These are phyloP conservation scores for Acanthamoeba culbertsoni DNA, from an alignment of 208 protist species.

Conservation along the genomic window DNA sequence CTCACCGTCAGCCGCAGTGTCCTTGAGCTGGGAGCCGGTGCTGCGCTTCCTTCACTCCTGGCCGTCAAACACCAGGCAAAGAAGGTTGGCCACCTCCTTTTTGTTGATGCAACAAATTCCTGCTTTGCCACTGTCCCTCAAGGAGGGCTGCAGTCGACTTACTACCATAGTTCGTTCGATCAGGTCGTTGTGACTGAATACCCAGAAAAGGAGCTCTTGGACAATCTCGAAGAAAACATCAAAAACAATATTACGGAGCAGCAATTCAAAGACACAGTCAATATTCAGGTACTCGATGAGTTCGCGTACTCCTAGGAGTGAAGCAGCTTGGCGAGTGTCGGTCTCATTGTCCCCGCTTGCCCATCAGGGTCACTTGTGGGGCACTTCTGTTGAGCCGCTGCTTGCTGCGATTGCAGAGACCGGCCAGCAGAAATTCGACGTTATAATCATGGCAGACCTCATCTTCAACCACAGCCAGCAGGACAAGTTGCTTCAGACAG, in stretches of 20 bases:
- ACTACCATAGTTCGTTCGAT: not conserved
- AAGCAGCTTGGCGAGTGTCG: not conserved
- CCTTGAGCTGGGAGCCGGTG: conserved; percentile 64
- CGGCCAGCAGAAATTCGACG: conserved; percentile 62
- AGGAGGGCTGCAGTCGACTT: not conserved
- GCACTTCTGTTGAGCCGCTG: not conserved
- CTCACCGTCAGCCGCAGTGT: conserved; percentile 6
- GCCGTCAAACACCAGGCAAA: conserved; percentile 57
- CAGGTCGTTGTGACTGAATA: conserved; percentile 65
- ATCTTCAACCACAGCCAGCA: conserved; percentile 69
- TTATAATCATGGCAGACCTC: conserved; percentile 68
- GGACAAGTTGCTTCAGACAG: conserved; percentile 23
- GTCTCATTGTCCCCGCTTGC: not conserved
- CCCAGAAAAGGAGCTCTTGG: conserved; percentile 58
- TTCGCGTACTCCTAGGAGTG: not conserved
- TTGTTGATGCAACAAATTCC: not conserved
- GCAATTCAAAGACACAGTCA: not conserved
- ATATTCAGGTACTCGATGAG: not conserved
- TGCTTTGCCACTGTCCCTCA: not conserved
- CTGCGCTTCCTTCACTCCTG: conserved; percentile 63
- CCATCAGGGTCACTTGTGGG: conserved; percentile 43
- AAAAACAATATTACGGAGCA: not conserved
- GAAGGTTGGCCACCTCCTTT: not conserved
- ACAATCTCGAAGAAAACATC: conserved; percentile 61
- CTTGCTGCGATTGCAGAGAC: not conserved